Evolutionary conservation across 148 eudicot genomes (phyloP).

Genomic region (Cornus controversa): DNA sequence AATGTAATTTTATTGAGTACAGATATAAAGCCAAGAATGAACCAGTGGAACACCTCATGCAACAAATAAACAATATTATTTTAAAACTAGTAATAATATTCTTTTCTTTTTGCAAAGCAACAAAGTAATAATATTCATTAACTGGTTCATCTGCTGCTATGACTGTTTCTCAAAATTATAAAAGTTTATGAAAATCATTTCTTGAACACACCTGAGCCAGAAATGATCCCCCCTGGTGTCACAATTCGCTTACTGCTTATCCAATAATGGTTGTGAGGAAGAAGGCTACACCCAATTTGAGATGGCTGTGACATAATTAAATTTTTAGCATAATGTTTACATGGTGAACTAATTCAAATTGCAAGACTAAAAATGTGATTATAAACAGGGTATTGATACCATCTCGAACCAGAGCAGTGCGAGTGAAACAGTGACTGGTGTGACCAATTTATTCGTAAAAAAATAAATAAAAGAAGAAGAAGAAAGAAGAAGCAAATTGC

Average conservation of each 20-base stretch:
- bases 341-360: not conserved
- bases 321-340: not conserved
- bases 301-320: conserved; percentile 34
- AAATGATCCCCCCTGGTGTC: conserved; percentile 64
- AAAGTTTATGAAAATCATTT: not conserved
- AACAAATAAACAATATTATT: too few relatives aligned
- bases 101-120: too few relatives aligned
- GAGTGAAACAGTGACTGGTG: conserved; percentile 3
- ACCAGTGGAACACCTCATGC: not conserved
- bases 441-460: not conserved
- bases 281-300: conserved; percentile 64
- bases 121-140: too few relatives aligned
- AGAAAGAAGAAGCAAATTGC: not conserved
- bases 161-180: not conserved
- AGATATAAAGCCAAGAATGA: not conserved
- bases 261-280: conserved; percentile 70
- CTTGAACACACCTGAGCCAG: conserved; percentile 75
- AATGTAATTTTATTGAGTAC: not conserved
- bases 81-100: too few relatives aligned
- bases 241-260: conserved; percentile 91
- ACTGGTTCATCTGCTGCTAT: not conserved
- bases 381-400: not conserved
- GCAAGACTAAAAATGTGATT: not conserved
- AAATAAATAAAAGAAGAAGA: not conserved
- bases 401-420: not conserved